A percentile compares a stretch with the other conserved stretches of the same genome.
Conservation (phyloP, 228 moss, liverwort and hornwort genomes). For the Sphagnum magellanicum region DNA sequence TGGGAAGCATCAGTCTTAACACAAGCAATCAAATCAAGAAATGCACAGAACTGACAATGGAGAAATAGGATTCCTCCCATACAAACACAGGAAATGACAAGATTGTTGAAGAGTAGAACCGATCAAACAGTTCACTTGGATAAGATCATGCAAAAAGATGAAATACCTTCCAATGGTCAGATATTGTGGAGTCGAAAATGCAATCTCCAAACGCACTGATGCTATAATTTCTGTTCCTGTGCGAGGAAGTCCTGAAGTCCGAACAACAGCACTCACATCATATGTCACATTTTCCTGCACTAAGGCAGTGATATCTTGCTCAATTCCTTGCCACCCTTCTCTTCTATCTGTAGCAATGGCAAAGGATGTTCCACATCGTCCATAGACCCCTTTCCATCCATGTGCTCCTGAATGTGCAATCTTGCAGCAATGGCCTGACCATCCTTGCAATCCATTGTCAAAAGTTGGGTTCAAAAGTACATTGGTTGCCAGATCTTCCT, state of each 20-base stretch:
- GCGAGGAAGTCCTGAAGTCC: conserved; percentile 35
- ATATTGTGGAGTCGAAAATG: conserved; percentile 25
- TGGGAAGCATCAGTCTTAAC: too few relatives aligned
- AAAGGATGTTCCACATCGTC: conserved; percentile 33
- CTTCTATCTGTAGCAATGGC: conserved; percentile 41
- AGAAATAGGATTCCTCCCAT: too few relatives aligned
- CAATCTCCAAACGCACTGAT: conserved; percentile 38
- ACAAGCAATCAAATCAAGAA: too few relatives aligned
- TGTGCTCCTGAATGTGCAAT: conserved; percentile 30
- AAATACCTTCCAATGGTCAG: conserved; percentile 44
- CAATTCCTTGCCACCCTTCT: conserved; percentile 48
- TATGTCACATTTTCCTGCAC: conserved; percentile 38
- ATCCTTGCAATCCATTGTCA: conserved; percentile 29
- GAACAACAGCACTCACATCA: conserved; percentile 29
- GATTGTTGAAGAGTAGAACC: too few relatives aligned
- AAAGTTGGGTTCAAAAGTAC: conserved; percentile 58
- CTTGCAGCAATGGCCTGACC: conserved; percentile 48
- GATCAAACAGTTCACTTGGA: too few relatives aligned
- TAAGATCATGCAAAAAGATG: too few relatives aligned
- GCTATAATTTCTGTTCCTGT: conserved; percentile 37
- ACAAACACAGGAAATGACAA: too few relatives aligned
- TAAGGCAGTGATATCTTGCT: conserved; percentile 39
- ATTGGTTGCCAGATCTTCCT: conserved; percentile 24
- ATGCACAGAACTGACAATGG: too few relatives aligned
- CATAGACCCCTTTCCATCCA: conserved; percentile 44